Percentiles rank a stretch among this genome's conserved stretches.
Conservation (phyloP, 139 green algal genomes). For the Yamagishiella unicocca region DNA sequence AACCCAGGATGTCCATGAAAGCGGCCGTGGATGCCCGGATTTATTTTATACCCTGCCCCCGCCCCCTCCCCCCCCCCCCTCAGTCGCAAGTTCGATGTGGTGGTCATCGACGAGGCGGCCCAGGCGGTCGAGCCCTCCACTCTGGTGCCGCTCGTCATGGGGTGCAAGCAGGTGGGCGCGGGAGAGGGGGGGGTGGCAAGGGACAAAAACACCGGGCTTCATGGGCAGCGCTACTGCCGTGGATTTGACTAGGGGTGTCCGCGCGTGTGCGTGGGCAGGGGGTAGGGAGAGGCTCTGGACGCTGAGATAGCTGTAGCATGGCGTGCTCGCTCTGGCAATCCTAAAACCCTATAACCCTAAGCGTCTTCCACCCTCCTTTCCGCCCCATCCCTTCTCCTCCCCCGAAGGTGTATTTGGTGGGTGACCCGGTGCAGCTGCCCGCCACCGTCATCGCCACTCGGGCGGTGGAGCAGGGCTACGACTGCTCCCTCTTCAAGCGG, state of each 20-base stretch:
- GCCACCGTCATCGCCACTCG: slow-evolving; percentile 80
- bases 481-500: slow-evolving; percentile 79
- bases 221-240: too few species aligned
- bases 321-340: too few species aligned
- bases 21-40: too few species aligned
- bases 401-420: slow-evolving; percentile 76
- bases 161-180: slow-evolving; percentile 65
- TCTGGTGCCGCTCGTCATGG: slow-evolving; percentile 78
- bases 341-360: neutral
- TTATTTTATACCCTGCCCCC: neutral
- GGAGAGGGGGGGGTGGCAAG: neutral
- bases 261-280: neutral
- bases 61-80: slow-evolving; percentile 10
- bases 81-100: slow-evolving; percentile 74
- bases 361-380: neutral
- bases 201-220: too few species aligned
- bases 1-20: too few species aligned
- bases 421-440: slow-evolving; percentile 87
- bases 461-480: slow-evolving; percentile 73
- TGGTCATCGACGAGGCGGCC: slow-evolving; percentile 86
- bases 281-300: neutral
- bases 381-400: neutral
- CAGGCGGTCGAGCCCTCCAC: slow-evolving; percentile 85
- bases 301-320: too few species aligned
- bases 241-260: too few species aligned